A percentile compares a stretch with the other conserved stretches of the same genome.
phyloP scores from a whole-genome alignment of 2,329 filamentous ascomycete genomes.

The Fusarium sp. region DNA sequence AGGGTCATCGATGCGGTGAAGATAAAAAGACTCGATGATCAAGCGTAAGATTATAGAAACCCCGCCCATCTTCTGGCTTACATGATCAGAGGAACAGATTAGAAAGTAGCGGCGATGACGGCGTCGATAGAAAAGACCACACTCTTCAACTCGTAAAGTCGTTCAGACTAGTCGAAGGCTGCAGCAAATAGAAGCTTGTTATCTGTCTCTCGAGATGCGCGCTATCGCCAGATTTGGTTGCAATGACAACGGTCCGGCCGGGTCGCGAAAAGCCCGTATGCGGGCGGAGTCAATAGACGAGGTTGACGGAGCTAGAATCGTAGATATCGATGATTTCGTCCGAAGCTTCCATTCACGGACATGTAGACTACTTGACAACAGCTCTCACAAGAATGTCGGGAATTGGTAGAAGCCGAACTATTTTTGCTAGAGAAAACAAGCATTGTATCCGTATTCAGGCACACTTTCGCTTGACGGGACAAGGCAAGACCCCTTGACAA shows the following conservation, averaged over 20 bases:
- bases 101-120: constrained; percentile 6
- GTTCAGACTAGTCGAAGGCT: constrained; percentile 25
- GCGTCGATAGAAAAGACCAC: constrained; percentile 15
- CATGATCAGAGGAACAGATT: constrained; percentile 18
- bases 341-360: constrained; percentile 10
- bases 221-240: constrained; percentile 25
- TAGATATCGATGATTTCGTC: background rate
- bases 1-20: constrained; percentile 33
- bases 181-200: constrained; percentile 19
- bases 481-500: constrained; percentile 30
- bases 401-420: background rate
- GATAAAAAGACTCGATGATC: constrained; percentile 1
- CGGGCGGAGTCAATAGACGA: constrained; percentile 26
- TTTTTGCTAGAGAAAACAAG: constrained; percentile 13
- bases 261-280: constrained; percentile 19
- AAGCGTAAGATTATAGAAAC: constrained; percentile 3
- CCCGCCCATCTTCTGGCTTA: constrained; percentile 35
- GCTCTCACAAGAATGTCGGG: background rate
- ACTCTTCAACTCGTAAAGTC: background rate
- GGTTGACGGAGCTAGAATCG: constrained; percentile 21
- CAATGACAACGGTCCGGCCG: constrained; percentile 29
- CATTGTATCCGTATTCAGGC: background rate
- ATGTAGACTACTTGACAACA: constrained; percentile 1
- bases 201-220: constrained; percentile 10
- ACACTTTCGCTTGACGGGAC: constrained; percentile 8